Conservation (phyloP, 495 filamentous ascomycete genomes). For the Neurospora terricola region DNA sequence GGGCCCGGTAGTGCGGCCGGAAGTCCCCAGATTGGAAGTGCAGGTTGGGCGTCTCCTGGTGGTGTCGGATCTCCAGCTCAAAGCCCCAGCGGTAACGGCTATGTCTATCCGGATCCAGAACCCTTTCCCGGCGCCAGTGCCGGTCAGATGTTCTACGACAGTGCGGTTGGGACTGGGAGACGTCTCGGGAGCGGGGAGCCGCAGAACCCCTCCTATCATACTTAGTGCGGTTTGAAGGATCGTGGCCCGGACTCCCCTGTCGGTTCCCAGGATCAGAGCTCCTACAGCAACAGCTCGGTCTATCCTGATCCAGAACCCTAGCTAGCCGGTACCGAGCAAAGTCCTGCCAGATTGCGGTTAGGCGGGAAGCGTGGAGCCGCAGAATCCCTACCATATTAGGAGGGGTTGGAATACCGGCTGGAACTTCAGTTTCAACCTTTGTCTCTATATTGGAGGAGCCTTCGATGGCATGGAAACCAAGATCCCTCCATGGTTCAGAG, state of each 20-base stretch:
- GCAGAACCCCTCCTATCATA: constrained; percentile 41
- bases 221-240: constrained; percentile 20
- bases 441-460: not conserved
- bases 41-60: constrained; percentile 66
- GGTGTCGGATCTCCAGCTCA: constrained; percentile 58
- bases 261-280: constrained; percentile 18
- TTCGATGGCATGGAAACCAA: not conserved
- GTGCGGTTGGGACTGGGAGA: constrained; percentile 40
- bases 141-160: constrained; percentile 56
- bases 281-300: not conserved
- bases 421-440: not conserved
- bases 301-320: not conserved
- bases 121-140: constrained; percentile 47
- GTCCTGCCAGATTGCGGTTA: not conserved
- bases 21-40: constrained; percentile 63
- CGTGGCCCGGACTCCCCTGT: constrained; percentile 32
- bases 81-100: constrained; percentile 43
- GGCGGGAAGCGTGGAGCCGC: not conserved
- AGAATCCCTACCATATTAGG: not conserved
- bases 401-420: not conserved
- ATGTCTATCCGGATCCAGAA: constrained; percentile 61
- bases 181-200: constrained; percentile 64
- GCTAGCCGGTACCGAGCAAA: not conserved
- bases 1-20: constrained; percentile 52
- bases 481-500: not conserved